Base-by-base conservation (phyloP, 148 eudicot genomes). In the Gaultheria prostrata region DNA sequence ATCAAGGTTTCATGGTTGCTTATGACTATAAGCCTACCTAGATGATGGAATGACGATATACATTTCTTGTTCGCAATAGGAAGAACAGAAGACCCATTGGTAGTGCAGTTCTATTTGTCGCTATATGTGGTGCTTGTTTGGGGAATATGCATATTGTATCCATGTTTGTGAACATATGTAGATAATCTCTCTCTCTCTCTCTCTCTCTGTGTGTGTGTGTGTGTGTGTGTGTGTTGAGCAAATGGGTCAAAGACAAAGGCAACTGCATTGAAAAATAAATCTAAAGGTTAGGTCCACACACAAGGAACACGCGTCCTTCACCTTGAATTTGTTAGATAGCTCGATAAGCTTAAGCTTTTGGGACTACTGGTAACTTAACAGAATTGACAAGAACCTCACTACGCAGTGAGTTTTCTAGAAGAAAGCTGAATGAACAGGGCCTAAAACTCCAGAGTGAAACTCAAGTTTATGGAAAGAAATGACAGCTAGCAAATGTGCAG, bases 381-480 rank as follows among this genome's bases (percentile, higher is more conserved):
- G 43, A 39, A 81, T 17, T 14, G n/a, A 43, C 54, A 74, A 21
- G 51, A 80, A 12, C 24, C 53, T 26, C 35, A 61, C 20, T n/a
- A 13, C 15, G 81, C 26, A 26, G 6, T 79, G 73, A 13, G n/a
- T 80, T 80, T 46, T 26, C 50, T 24, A 2, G 28, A 56, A 54
- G 39, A 54, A 74, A 82, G 84, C 65, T 20, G 78, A 32, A 33
- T 21, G 21, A 82, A 73, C 30, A 3, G 4, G 78, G 67, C 69
- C 76, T 82, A 70, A 49, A 72, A 82, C 69, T 12, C 35, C 67
- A 24, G 72, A 28, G 35, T 67, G 72, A 67, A 45, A 53, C 63
- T 32, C 45, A 8, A 12, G 59, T 13, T 69, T 67, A 48, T 26
- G 33, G 57, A 56, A 32, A 72, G 10, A 82, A 65, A 72, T 21